Evolutionary conservation across 2,329 filamentous ascomycete genomes (phyloP).

Genomic region (Chrysoporthe deuterocubensis): DNA sequence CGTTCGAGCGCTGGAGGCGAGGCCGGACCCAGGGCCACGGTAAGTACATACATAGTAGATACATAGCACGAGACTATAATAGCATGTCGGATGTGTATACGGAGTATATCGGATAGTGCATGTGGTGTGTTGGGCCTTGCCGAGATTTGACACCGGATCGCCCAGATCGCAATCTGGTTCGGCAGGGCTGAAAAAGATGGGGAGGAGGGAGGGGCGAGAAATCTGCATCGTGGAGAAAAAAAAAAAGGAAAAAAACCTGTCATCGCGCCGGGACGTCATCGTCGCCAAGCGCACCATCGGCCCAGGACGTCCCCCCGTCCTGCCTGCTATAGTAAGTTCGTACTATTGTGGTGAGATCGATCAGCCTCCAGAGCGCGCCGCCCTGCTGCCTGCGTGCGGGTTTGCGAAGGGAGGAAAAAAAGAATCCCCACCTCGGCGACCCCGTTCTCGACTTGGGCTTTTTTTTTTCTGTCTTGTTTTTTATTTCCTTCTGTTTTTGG

Average conservation of each 20-base stretch:
- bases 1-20: background rate
- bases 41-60: too few relatives aligned
- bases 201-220: background rate
- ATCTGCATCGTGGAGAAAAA: background rate
- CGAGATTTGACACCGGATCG: conserved; percentile 9
- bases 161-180: conserved; percentile 17
- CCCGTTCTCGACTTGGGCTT: background rate
- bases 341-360: background rate
- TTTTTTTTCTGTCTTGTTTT: background rate
- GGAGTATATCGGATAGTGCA: too few relatives aligned
- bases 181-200: conserved; percentile 14
- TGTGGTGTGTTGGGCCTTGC: background rate
- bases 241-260: background rate
- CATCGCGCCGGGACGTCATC: background rate
- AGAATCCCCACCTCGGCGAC: background rate
- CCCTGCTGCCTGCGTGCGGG: background rate
- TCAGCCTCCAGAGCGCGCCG: background rate
- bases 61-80: too few relatives aligned
- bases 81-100: too few relatives aligned
- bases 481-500: background rate
- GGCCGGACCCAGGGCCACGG: background rate
- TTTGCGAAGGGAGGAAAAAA: background rate
- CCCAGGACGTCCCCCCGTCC: too few relatives aligned
- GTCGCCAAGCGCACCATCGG: background rate
- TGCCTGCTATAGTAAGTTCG: too few relatives aligned